These are phyloP conservation scores for Myrica gale DNA, from an alignment of 306 rosid species.

Conservation along the genomic window DNA sequence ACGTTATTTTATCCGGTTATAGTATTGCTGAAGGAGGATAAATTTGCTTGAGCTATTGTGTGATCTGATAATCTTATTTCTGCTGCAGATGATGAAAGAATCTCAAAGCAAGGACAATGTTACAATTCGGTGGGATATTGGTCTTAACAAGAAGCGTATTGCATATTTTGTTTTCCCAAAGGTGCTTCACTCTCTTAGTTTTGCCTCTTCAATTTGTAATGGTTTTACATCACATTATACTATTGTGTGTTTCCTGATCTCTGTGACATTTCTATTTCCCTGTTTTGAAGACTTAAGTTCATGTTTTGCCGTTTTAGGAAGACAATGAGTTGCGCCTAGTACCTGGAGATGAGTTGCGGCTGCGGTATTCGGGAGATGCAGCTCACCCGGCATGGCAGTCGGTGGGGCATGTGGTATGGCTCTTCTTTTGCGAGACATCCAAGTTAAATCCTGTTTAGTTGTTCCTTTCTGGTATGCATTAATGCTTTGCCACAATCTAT, in stretches of 20 bases:
- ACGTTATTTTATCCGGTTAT: background rate
- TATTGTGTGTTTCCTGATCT: background rate
- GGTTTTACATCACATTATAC: background rate
- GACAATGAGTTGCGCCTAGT: conserved; percentile 98
- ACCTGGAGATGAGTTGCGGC: conserved; percentile 95
- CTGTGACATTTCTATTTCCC: no score
- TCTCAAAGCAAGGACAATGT: conserved; percentile 98
- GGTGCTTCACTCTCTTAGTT: conserved; percentile 39
- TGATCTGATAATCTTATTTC: conserved; percentile 29
- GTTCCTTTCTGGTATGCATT: background rate
- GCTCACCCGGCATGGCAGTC: conserved; percentile 99
- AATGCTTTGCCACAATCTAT: background rate
- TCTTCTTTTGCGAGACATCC: background rate
- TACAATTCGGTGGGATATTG: conserved; percentile 94
- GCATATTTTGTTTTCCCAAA: conserved; percentile 97
- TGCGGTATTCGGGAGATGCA: conserved; percentile 99
- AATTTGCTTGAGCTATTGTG: background rate
- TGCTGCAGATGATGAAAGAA: conserved; percentile 93
- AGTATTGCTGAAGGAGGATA: background rate
- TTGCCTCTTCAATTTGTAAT: background rate
- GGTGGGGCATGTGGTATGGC: conserved; percentile 95
- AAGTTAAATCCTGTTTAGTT: background rate
- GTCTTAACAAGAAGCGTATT: conserved; percentile 96
- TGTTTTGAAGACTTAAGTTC: no score
- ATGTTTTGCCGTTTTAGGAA: conserved; percentile 20